A percentile compares a stretch with the other conserved stretches of the same genome.
These are phyloP conservation scores for Aspergillus sp. DNA, from an alignment of 2,329 filamentous ascomycete species.

Conservation along the genomic window DNA sequence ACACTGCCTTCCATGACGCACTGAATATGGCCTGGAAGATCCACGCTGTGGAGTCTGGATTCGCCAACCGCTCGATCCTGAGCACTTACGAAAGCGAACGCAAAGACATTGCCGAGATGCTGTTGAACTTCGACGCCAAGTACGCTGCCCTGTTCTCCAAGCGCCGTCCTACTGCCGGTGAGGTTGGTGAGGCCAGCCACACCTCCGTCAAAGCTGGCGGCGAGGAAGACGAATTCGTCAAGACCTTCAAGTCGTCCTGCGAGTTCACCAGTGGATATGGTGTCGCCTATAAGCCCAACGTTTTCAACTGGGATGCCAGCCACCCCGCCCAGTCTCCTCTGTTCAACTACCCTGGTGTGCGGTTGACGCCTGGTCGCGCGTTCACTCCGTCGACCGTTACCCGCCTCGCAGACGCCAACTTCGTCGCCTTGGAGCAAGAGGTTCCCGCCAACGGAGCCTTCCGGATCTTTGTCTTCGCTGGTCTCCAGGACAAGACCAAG, in stretches of 20 bases:
- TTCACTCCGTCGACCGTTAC: constrained; percentile 76
- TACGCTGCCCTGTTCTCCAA: constrained; percentile 88
- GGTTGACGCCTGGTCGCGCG: constrained; percentile 65
- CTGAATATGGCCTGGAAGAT: constrained; percentile 95
- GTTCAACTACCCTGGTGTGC: constrained; percentile 60
- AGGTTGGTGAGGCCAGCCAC: constrained; percentile 61
- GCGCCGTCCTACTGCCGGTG: constrained; percentile 62
- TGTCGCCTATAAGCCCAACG: constrained; percentile 74
- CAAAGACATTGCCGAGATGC: constrained; percentile 73
- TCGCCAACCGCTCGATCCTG: constrained; percentile 67
- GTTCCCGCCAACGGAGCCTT: constrained; percentile 83
- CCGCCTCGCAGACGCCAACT: constrained; percentile 79
- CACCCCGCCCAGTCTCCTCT: constrained; percentile 66
- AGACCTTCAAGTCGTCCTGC: constrained; percentile 83
- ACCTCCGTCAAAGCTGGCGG: constrained; percentile 18
- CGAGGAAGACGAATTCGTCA: constrained; percentile 66
- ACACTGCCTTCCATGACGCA: constrained; percentile 57
- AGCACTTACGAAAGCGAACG: constrained; percentile 83
- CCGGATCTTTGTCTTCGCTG: constrained; percentile 80
- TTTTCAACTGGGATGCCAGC: constrained; percentile 70
- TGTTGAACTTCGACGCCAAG: constrained; percentile 78
- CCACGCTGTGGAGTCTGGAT: constrained; percentile 77
- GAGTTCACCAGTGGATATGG: constrained; percentile 92
- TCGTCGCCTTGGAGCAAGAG: constrained; percentile 84
- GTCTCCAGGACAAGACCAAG: constrained; percentile 53